A percentile compares a stretch with the other conserved stretches of the same genome.
These are phyloP conservation scores for Leccinum uliginosum DNA, from an alignment of 768 basidiomycete species.

Conservation along the genomic window DNA sequence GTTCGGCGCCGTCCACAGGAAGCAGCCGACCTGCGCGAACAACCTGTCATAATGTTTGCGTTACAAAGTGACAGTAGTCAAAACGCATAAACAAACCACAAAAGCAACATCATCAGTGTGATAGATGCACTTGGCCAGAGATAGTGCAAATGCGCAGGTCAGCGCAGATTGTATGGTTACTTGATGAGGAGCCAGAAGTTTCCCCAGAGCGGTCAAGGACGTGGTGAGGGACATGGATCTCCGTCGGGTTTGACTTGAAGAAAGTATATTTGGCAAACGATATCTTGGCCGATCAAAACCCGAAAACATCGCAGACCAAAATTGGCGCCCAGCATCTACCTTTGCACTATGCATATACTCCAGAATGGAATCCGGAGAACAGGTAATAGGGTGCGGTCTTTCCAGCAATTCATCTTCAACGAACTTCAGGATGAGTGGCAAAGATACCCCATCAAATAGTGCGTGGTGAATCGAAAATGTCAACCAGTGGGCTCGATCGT, in stretches of 20 bases:
- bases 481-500: slow-evolving; percentile 4
- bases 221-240: slow-evolving; percentile 9
- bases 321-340: slow-evolving; percentile 11
- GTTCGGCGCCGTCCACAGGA: slow-evolving; percentile 22
- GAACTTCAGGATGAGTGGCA: slow-evolving; percentile 26
- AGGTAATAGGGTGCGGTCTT: slow-evolving; percentile 5
- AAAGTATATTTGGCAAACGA: slow-evolving; percentile 1
- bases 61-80: background rate
- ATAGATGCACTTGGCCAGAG: slow-evolving; percentile 23
- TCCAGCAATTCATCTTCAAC: slow-evolving; percentile 21
- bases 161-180: slow-evolving; percentile 32
- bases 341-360: slow-evolving; percentile 20
- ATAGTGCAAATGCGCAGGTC: slow-evolving; percentile 26
- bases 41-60: slow-evolving; percentile 13
- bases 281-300: slow-evolving; percentile 18
- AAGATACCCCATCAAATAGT: slow-evolving; percentile 31
- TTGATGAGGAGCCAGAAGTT: slow-evolving; percentile 18
- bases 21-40: slow-evolving; percentile 30
- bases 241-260: slow-evolving; percentile 8
- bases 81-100: slow-evolving; percentile 22
- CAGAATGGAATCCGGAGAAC: slow-evolving; percentile 17
- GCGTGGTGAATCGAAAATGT: slow-evolving; percentile 33
- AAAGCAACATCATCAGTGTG: slow-evolving; percentile 27
- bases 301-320: slow-evolving; percentile 24
- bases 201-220: slow-evolving; percentile 18